Base-by-base conservation (phyloP, 257 asterid species). In the Lycium ferocissimum region DNA sequence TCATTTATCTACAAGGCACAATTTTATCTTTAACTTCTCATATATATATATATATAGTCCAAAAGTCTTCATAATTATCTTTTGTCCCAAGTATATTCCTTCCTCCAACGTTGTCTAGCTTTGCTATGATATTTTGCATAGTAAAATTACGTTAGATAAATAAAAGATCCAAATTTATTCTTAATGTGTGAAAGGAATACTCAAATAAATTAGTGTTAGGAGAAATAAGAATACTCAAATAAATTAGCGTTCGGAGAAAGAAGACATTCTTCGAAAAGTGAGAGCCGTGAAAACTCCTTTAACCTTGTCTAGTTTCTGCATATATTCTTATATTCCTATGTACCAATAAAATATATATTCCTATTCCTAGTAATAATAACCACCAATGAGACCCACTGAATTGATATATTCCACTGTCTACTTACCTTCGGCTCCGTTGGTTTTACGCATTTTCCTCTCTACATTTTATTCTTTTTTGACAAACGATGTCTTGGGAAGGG, bases 401-500 rank as follows among this genome's bases (percentile, higher is more conserved):
- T 51, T 76, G 82, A 14, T 14, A 4, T 2, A 76, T 76, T 7
- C 63, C 13, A 26, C 43, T 49, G 18, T 20, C 37, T 7, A 13
- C 26, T 76, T 51, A 26, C 82, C 82, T 76, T 22, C 51, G 63
- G 15, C 82, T 76, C 47, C 45, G 45, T 13, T 76, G 47, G 63
- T 26, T 76, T 17, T 26, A 26, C 4, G 5, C 47, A 51, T 15
- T 33, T 47, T 13, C 6, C 61, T 73, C 11, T 73, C 18, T 76
- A 53, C 15, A 14, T 22, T 51, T 22, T 76, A 15, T 26, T 22
- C 14, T 1, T 51, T 47, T 10, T 8, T 76, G 47, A 76, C 45
- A 7, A 76, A 76, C 0, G 14, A 76, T 26, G n/a, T 12, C 73
- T 66, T 66, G 73, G 8, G 33, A 66, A 6, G n/a, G 73, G 37